These are phyloP conservation scores for Ascoidea asiatica DNA, from an alignment of 805 yeast genomes.

Conservation along the genomic window DNA sequence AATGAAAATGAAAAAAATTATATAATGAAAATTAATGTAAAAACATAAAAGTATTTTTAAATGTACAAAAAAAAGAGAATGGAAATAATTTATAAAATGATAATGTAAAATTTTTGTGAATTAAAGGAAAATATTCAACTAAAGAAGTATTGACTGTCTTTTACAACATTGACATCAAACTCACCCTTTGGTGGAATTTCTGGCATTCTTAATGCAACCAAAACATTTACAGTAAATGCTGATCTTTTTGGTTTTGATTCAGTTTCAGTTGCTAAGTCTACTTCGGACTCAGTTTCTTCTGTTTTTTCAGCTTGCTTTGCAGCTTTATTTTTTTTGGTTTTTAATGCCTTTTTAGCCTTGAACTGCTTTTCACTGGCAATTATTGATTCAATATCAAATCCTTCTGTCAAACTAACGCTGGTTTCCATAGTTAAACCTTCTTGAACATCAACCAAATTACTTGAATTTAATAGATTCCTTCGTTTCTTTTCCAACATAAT, in stretches of 20 bases:
- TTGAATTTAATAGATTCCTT: slow-evolving; percentile 36
- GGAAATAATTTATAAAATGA: no score
- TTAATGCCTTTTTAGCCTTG: slow-evolving; percentile 7
- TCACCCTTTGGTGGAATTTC: slow-evolving; percentile 68
- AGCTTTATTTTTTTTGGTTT: slow-evolving; percentile 1
- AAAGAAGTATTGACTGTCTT: slow-evolving; percentile 73
- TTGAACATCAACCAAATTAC: slow-evolving; percentile 31
- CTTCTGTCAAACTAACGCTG: slow-evolving; percentile 43
- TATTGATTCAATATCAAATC: slow-evolving; percentile 10
- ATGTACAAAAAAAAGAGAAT: no score
- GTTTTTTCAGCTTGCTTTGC: slow-evolving; percentile 14
- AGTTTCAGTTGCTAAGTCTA: slow-evolving; percentile 14
- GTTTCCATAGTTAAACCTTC: slow-evolving; percentile 49
- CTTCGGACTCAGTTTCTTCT: slow-evolving; percentile 14
- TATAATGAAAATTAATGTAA: no score
- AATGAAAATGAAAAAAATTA: no score
- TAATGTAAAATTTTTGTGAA: no score
- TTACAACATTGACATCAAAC: slow-evolving; percentile 64
- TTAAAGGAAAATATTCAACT: no score
- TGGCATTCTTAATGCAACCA: slow-evolving; percentile 62
- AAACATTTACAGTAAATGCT: slow-evolving; percentile 21
- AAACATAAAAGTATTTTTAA: no score
- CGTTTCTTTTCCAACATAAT: slow-evolving; percentile 57
- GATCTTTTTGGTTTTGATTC: neutral
- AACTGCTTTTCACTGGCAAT: no score